Evolutionary conservation across 78 protist genomes (phyloP), one percentile per base, ranked within the genome.

Genomic region (Dictyostelium purpureum): DNA sequence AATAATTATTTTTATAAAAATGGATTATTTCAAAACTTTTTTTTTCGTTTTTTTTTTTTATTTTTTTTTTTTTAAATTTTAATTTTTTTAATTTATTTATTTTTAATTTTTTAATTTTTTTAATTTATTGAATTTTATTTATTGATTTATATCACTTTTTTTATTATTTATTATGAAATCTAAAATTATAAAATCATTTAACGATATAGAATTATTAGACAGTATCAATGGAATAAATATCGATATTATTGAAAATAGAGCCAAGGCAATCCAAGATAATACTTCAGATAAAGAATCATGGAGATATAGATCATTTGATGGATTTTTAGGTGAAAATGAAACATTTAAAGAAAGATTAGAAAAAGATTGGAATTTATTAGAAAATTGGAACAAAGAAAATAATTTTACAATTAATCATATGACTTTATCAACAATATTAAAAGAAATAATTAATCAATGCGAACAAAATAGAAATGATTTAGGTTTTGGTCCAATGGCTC

Each of bases 241-340:
- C 12, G 73, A 52, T 19, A 66, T 47, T 18, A 83, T 83, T 26
- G 90, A 83, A 61, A 56, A 61, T 4, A 67, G 90, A 56, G 33
- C 90, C 0, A 56, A 42, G 28, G 35, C 19, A 7, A 83, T 83
- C 19, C 54, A 71, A 21, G 90, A 83, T 71, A 83, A 83, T 43
- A 83, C 90, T 35, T 24, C 33, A 5, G 79, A 83, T 83, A 21
- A 21, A 12, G 80, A 67, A 40, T 35, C 67, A 11, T 83, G 80
- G 79, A 67, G 80, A 70, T 51, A 38, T 21, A 33, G 90, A 70
- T 71, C 81, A 16, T 83, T 83, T 70, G 90, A 83, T 61, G 90
- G 90, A 4, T 83, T 61, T 56, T 31, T 83, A 21, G 90, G 90
- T 70, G 59, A 31, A 11, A 71, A 83, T 57, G 90, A 83, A 66